Base-by-base conservation (phyloP, 1,139 yeast species). In the Pneumocystis murina region DNA sequence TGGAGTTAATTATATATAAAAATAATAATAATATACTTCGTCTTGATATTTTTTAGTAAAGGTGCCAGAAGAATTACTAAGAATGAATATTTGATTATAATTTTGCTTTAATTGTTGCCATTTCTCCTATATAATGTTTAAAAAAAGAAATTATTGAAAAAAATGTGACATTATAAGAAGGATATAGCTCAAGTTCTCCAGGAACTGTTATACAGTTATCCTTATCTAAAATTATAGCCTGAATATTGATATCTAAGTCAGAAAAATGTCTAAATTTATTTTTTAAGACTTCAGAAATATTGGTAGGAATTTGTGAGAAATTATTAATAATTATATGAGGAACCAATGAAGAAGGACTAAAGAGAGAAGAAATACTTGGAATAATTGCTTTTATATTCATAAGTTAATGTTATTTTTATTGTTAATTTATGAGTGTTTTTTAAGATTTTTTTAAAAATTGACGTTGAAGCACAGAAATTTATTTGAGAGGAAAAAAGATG, bases 131-230 rank as follows among this genome's bases (percentile, higher is more conserved):
- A 36, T 1, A 24, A 60, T 10, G 17, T 17, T 67, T 61, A 64
- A 62, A 64, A 63, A 62, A 36, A 43, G 3, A 17, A 1, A 3
- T 14, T 8, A 35, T 16, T 4, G 16, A 5, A 30, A 20, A 38
- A 20, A 55, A 39, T 73, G 76, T 63, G 68, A 72, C 76, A 59
- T 70, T 69, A 70, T 90, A 89, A 1, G 76, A 86, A 0, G 87
- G 90, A 88, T 90, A 90, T 1, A 92, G 86, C 66, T 82, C 81
- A 69, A 85, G 86, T 65, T 84, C 86, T 66, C 88, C 87, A 61
- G 94, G 95, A 68, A 81, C 80, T 3, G 98, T 95, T 73, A 92
- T 87, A 71, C 97, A 92, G 73, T 92, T 94, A 74, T 92, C 99
- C 73, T 94, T 92, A 72, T 92, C 99, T 38, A 92, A 78, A 0